A percentile compares a stretch with the other conserved stretches of the same genome.
These are phyloP conservation scores for Phytophthora citrophthora DNA, from an alignment of 352 stramenopile species.

Conservation along the genomic window DNA sequence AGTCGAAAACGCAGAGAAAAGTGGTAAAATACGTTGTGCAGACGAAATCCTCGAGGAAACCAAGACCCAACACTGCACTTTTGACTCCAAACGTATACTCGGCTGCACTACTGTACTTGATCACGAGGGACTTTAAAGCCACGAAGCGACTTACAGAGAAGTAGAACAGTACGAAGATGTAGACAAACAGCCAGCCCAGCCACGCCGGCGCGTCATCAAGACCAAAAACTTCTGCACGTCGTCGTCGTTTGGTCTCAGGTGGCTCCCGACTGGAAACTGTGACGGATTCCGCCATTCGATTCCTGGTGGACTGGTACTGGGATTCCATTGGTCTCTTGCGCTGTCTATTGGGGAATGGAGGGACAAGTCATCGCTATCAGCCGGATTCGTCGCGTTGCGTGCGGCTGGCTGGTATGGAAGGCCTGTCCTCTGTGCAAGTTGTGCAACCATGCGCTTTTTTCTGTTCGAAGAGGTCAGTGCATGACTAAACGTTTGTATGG, in stretches of 20 bases:
- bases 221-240: conserved; percentile 6
- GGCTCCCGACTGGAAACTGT: not conserved
- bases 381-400: not conserved
- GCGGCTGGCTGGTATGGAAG: not conserved
- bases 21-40: conserved; percentile 36
- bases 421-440: not conserved
- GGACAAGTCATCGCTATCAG: conserved; percentile 5
- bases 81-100: conserved; percentile 20
- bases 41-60: conserved; percentile 33
- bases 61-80: conserved; percentile 19
- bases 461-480: not conserved
- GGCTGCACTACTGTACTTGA: conserved; percentile 19
- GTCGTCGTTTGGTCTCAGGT: conserved; percentile 11
- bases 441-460: not conserved
- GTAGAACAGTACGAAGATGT: conserved; percentile 22
- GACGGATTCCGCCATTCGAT: conserved; percentile 5
- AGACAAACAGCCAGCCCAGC: conserved; percentile 31
- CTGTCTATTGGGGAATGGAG: conserved; percentile 5
- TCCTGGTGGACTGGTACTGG: not conserved
- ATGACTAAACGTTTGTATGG: not conserved
- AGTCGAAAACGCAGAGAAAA: conserved; percentile 27
- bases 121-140: conserved; percentile 20
- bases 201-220: conserved; percentile 4
- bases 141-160: conserved; percentile 28
- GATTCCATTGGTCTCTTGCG: not conserved